These are phyloP conservation scores for Lagerstroemia speciosa DNA, from an alignment of 345 rosid genomes.

Conservation along the genomic window DNA sequence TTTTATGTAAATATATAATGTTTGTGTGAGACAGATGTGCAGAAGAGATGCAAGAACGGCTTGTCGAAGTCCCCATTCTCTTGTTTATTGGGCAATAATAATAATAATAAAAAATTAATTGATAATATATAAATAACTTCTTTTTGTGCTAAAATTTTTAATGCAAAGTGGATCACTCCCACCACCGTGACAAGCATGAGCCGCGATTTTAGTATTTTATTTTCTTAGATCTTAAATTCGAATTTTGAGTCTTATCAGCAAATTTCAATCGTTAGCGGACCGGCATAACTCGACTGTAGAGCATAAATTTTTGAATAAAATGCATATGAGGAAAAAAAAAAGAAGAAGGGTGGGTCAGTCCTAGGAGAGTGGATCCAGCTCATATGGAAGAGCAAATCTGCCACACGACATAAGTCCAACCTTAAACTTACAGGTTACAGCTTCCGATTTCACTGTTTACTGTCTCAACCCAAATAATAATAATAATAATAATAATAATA, in stretches of 20 bases:
- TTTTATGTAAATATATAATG: neutral
- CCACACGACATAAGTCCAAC: neutral
- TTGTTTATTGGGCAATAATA: neutral
- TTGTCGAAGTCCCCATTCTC: neutral
- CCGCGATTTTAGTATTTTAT: neutral
- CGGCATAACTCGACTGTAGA: too few species aligned
- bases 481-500: too few species aligned
- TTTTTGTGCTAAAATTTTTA: too few species aligned
- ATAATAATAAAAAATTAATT: too few species aligned
- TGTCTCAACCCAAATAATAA: neutral
- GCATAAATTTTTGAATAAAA: too few species aligned
- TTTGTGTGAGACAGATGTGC: neutral
- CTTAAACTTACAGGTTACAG: slow-evolving; percentile 9
- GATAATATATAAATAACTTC: too few species aligned
- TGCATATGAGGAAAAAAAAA: too few species aligned
- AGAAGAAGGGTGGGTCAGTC: slow-evolving; percentile 10
- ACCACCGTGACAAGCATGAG: too few species aligned
- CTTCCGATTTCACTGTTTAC: slow-evolving; percentile 2
- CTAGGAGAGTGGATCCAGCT: slow-evolving; percentile 17
- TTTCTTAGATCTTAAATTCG: slow-evolving; percentile 6
- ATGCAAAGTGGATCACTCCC: too few species aligned
- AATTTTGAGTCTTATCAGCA: too few species aligned
- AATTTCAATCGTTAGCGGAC: too few species aligned
- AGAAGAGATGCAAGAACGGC: neutral
- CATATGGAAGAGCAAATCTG: slow-evolving; percentile 5